A percentile compares a stretch with the other conserved stretches of the same genome.
Evolutionary conservation across 2,329 filamentous ascomycete genomes (phyloP).

Genomic region (Hymenoscyphus fraxineus): DNA sequence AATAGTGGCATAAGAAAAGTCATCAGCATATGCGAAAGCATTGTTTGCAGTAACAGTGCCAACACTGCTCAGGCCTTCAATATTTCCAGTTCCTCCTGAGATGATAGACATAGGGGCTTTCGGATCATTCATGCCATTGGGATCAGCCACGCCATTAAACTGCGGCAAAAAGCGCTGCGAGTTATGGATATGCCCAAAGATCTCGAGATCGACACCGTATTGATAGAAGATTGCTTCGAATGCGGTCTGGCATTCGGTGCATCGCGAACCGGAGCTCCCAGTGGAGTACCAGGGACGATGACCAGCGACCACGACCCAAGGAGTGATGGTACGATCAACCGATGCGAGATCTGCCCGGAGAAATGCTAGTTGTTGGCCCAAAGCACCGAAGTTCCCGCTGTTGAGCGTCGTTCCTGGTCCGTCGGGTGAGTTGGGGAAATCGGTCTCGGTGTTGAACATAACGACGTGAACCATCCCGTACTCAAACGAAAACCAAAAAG

Average conservation of each 20-base stretch:
- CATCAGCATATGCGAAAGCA: conserved; percentile 47
- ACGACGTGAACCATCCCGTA: conserved; percentile 54
- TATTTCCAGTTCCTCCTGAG: conserved; percentile 33
- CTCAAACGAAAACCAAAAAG: conserved; percentile 59
- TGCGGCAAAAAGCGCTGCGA: conserved; percentile 38
- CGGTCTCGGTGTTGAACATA: conserved; percentile 56
- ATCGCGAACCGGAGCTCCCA: conserved; percentile 17
- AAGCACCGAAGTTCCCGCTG: conserved; percentile 45
- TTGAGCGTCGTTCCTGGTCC: conserved; percentile 34
- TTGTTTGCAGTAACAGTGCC: conserved; percentile 43
- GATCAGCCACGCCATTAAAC: conserved; percentile 20
- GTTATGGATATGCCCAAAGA: conserved; percentile 45
- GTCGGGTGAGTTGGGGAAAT: conserved; percentile 48
- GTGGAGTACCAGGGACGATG: conserved; percentile 29
- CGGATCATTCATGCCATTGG: conserved; percentile 22
- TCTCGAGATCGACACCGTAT: conserved; percentile 45
- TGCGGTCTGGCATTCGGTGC: conserved; percentile 42
- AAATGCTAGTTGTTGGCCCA: conserved; percentile 44
- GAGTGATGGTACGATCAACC: conserved; percentile 29
- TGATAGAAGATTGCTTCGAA: conserved; percentile 45
- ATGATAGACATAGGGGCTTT: conserved; percentile 22
- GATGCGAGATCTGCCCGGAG: conserved; percentile 33
- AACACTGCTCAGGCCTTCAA: conserved; percentile 37
- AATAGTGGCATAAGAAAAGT: conserved; percentile 50
- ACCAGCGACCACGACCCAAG: conserved; percentile 29